These are phyloP conservation scores for thale cress (Arabidopsis thaliana) DNA, from an alignment of 345 rosid species.

Conservation along the genomic window DNA sequence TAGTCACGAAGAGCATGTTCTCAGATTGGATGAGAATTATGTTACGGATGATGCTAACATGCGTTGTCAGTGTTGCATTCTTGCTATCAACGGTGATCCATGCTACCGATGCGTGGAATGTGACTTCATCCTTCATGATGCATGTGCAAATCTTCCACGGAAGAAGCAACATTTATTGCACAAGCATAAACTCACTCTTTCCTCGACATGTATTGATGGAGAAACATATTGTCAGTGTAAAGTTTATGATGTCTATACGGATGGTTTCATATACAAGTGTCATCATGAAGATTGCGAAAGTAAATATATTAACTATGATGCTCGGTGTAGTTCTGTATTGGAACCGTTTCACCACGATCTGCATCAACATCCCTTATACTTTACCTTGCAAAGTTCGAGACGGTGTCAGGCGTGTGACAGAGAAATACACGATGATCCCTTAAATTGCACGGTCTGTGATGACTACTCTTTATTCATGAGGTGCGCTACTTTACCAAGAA, in stretches of 20 bases:
- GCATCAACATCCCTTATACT: conserved; percentile 26
- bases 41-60: not conserved
- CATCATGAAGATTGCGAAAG: no score
- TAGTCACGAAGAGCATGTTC: not conserved
- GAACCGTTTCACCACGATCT: conserved; percentile 34
- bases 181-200: not conserved
- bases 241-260: not conserved
- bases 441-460: conserved; percentile 14
- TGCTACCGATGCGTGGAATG: conserved; percentile 15
- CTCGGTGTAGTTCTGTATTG: conserved; percentile 7
- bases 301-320: not conserved
- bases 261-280: not conserved
- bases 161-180: not conserved
- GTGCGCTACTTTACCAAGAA: conserved; percentile 22
- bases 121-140: conserved; percentile 14
- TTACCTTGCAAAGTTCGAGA: not conserved
- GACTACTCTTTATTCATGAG: conserved; percentile 9
- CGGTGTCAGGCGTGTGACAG: not conserved
- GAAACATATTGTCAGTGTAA: not conserved
- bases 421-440: not conserved
- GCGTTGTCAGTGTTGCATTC: not conserved
- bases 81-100: not conserved
- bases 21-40: conserved; percentile 1
- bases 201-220: not conserved
- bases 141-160: conserved; percentile 9